Percentiles rank a stretch among this genome's conserved stretches.
Conservation (phyloP, 2,329 filamentous ascomycete species). For the Colletotrichum destructivum region DNA sequence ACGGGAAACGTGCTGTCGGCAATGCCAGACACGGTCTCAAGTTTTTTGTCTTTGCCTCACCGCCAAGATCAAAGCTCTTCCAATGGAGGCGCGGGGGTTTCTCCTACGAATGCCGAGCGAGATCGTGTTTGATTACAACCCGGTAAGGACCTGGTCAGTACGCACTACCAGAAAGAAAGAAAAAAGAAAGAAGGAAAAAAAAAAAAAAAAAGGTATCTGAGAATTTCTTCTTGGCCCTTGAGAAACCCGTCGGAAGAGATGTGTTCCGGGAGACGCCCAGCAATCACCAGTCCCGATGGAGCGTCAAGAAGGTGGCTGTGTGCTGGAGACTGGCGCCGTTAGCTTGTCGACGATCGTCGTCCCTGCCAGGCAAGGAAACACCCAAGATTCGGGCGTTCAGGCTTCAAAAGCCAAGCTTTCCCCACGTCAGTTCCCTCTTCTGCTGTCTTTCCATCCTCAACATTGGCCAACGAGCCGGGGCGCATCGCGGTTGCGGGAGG, state of each 20-base stretch:
- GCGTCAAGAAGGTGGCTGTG: background rate
- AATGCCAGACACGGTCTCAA: slow-evolving; percentile 14
- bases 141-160: background rate
- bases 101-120: slow-evolving; percentile 13
- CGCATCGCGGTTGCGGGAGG: background rate
- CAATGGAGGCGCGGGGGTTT: slow-evolving; percentile 16
- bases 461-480: background rate
- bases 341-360: background rate
- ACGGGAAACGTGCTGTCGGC: background rate
- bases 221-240: background rate
- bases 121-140: background rate
- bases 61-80: slow-evolving; percentile 19
- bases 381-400: too few relatives aligned
- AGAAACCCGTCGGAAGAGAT: slow-evolving; percentile 7
- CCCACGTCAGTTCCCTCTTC: background rate
- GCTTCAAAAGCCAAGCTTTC: background rate
- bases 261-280: slow-evolving; percentile 22
- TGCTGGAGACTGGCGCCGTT: background rate
- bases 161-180: too few relatives aligned
- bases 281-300: background rate
- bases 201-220: too few relatives aligned
- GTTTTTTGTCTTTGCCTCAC: background rate
- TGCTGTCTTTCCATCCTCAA: too few relatives aligned
- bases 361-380: background rate
- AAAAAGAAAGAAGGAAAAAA: background rate